Evolutionary conservation across 352 stramenopile genomes (phyloP), one percentile per base, ranked within the genome.

Genomic region (Globisporangium solare): DNA sequence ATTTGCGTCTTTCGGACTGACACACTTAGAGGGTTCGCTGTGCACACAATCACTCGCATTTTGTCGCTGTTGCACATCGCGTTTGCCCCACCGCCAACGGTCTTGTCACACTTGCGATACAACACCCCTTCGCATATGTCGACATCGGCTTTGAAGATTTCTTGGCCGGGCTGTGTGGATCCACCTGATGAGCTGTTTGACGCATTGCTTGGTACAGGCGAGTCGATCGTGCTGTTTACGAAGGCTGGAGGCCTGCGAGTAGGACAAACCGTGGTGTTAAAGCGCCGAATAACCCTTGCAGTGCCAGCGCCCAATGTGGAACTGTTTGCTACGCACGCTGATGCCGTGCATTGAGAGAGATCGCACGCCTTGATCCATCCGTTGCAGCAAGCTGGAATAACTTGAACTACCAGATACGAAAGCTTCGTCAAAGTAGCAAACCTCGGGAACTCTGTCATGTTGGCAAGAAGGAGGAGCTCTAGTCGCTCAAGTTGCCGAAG

Each of bases 21-120:
- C 10, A 74, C 67, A 42, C 66, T 74, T 15, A 58, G 51, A 0
- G 47, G 50, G 21, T 74, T 66, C 1, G 55, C 46, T 35, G 68
- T 67, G 47, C 68, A 79, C 18, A 60, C 55, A 4, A 79, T 42
- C 11, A 69, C 63, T 24, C 76, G 66, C 52, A 79, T 65, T 0
- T 55, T 57, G 18, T 61, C 64, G 35, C 67, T 70, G n/a, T 66
- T 74, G 32, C 71, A 76, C 20, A 79, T 76, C 2, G 21, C 10
- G 13, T 15, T 58, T 18, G 24, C 2, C 24, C 5, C 24, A 27
- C 24, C 41, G 1, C 0, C 17, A 2, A 51, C 37, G 2, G 40
- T 27, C 24, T 58, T 27, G 24, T 22, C 13, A 12, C 67, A 79
- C 51, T 73, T 37, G 13, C 59, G 56, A n/a, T 62, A 76, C 24